Evolutionary conservation across 1,284 basidiomycete genomes (phyloP).

Genomic region (Lignosus rhinocerotis): DNA sequence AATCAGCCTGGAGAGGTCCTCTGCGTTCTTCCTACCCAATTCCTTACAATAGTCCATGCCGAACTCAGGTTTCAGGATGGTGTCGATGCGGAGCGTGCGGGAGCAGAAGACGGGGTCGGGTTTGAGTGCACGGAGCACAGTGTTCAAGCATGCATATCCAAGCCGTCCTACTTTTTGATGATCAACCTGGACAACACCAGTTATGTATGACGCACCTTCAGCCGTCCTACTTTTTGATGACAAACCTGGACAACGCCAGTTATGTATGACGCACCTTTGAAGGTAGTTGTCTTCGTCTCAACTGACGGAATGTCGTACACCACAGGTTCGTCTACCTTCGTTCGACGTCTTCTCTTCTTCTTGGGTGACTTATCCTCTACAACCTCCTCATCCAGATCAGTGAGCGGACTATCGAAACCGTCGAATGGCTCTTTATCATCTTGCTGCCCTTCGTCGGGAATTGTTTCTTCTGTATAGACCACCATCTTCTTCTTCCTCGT

Average conservation of each 20-base stretch:
- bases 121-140: constrained; percentile 71
- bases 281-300: constrained; percentile 61
- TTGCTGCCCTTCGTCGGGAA: background rate
- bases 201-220: constrained; percentile 45
- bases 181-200: background rate
- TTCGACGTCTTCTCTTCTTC: constrained; percentile 43
- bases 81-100: constrained; percentile 60
- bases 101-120: constrained; percentile 72
- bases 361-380: constrained; percentile 25
- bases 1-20: constrained; percentile 73
- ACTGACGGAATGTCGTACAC: constrained; percentile 75
- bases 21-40: constrained; percentile 72
- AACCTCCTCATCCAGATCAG: constrained; percentile 22
- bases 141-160: constrained; percentile 86
- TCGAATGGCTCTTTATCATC: constrained; percentile 8
- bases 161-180: constrained; percentile 46
- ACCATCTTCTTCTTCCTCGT: constrained; percentile 14
- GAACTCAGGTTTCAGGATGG: constrained; percentile 71
- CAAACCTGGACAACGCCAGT: background rate
- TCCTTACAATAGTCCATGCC: constrained; percentile 78
- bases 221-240: constrained; percentile 41
- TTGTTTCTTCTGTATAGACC: constrained; percentile 9
- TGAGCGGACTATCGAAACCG: constrained; percentile 31
- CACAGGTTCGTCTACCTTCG: constrained; percentile 53
- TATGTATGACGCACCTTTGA: constrained; percentile 48